Evolutionary conservation across 1,284 basidiomycete species (phyloP), one percentile per base, ranked within the genome.

Genomic region (Microbotryomycetes sp.): DNA sequence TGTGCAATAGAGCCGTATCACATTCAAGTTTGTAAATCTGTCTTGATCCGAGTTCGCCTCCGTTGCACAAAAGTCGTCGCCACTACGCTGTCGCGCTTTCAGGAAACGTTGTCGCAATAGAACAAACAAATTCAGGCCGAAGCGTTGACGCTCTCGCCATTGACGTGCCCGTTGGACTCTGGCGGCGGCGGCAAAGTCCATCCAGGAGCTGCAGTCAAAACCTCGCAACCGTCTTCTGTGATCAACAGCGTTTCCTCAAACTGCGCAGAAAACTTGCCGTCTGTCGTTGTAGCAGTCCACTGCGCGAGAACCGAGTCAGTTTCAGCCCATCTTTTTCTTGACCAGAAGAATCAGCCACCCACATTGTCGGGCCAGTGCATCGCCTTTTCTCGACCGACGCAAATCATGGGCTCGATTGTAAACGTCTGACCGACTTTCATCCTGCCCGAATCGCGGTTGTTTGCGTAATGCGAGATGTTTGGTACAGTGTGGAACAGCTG

Each of bases 191-290:
- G 65, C 23, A 69, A 31, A 4, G 26, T 47, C 67, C 66, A 70
- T 18, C 65, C 63, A 7, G 65, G 70, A 9, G 68, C 82, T 35
- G 82, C 86, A 2, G 93, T 96, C 45, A 97, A 79, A 62, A 94
- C 81, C 75, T 97, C 93, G 46, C 87, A 85, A 4, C 93, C 93
- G 21, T 83, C 87, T 71, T 92, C 90, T 21, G 93, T 97, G 72
- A 97, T 87, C 87, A 97, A 75, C 46, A 89, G 78, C 1, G 92
- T 96, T 71, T 97, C 93, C 75, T 97, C 93, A 72, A 96, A 97
- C 72, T 97, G 93, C 5, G 93, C 93, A 5, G 64, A 66, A 1
- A 52, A 23, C 35, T 87, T 87, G 29, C 92, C 93, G 76, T 97
- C 92, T 3, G 81, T 75, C 3, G 93, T 97, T 21, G 88, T 89